phyloP scores from a whole-genome alignment of 129 eudicot species.

The Ambrosia artemisiifolia region DNA sequence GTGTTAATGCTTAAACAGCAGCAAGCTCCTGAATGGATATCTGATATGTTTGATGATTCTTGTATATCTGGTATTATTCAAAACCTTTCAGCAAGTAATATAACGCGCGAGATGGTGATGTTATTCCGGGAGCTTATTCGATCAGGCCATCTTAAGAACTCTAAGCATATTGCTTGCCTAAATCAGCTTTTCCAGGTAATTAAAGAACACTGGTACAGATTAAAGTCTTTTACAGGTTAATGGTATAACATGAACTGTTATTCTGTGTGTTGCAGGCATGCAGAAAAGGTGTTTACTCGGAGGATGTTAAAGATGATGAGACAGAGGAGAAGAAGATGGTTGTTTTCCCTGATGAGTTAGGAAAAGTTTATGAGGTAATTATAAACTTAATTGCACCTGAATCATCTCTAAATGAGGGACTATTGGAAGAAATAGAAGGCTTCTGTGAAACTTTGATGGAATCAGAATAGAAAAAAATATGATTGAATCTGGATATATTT shows the following conservation, averaged over 20 bases:
- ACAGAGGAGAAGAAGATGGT: constrained; percentile 28
- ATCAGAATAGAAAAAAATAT: constrained; percentile 27
- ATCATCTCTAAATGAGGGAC: constrained; percentile 32
- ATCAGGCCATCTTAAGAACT: constrained; percentile 46
- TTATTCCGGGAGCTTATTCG: constrained; percentile 58
- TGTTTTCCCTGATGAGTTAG: constrained; percentile 34
- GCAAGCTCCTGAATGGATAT: constrained; percentile 61
- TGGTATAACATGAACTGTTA: neutral
- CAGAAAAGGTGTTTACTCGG: constrained; percentile 49
- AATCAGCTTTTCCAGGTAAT: constrained; percentile 74
- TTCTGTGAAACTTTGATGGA: constrained; percentile 54
- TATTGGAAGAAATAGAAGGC: constrained; percentile 69
- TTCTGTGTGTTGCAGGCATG: constrained; percentile 47
- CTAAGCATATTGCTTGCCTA: constrained; percentile 62
- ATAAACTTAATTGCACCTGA: constrained; percentile 43
- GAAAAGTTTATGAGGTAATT: constrained; percentile 54
- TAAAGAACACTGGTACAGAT: neutral
- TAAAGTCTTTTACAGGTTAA: neutral
- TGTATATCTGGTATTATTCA: constrained; percentile 57
- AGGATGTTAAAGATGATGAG: constrained; percentile 36
- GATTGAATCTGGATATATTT: constrained; percentile 6
- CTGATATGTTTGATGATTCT: constrained; percentile 59
- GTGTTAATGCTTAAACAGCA: constrained; percentile 49
- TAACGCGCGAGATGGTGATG: constrained; percentile 60
- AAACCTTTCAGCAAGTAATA: constrained; percentile 53